Evolutionary conservation across 1,284 basidiomycete species (phyloP), one percentile per base, ranked within the genome.

Genomic region (Ustilago nuda): DNA sequence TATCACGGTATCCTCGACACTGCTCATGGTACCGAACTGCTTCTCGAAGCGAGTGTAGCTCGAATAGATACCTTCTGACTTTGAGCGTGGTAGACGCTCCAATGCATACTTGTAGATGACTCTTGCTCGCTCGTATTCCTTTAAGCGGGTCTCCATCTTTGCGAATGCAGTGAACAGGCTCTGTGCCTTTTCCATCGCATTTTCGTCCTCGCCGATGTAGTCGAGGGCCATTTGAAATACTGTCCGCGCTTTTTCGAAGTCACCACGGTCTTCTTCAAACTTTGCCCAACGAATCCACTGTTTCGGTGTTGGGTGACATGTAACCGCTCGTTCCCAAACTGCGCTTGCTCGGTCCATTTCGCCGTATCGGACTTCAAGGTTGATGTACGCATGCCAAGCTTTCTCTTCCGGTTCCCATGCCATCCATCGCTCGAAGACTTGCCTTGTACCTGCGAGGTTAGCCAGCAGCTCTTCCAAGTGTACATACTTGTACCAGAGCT

Each of bases 361-460:
- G 75, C 92, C 89, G 86, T 99, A 99, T 54, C 96, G 90, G 83
- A 93, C 91, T 88, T 99, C 97, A 86, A 99, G 78, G 88, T 88
- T 98, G 96, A 99, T 94, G 87, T 97, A 99, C 12, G 94, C 94
- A 84, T 94, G 93, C 97, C 96, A 99, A 7, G 96, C 95, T 88
- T 98, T 98, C 90, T 99, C 97, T 83, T 98, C 94, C 0, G 97
- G 97, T 86, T 99, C 95, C 97, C 97, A 99, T 76, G 92, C 90
- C 94, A 99, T 97, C 96, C 96, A 99, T 54, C 96, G 90, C 87
- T 99, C 97, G 82, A 99, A 99, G 65, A 99, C 93, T 86, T 98
- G 95, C 11, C 96, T 91, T 1, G 95, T 95, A 35, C 96, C 96
- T 1, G 94, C 90, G 41, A 99, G 91, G 84, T 99, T 99, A 82